Percentiles rank a stretch among this genome's conserved stretches.
These are phyloP conservation scores for Daedaleopsis nitida DNA, from an alignment of 768 basidiomycete genomes.

Conservation along the genomic window DNA sequence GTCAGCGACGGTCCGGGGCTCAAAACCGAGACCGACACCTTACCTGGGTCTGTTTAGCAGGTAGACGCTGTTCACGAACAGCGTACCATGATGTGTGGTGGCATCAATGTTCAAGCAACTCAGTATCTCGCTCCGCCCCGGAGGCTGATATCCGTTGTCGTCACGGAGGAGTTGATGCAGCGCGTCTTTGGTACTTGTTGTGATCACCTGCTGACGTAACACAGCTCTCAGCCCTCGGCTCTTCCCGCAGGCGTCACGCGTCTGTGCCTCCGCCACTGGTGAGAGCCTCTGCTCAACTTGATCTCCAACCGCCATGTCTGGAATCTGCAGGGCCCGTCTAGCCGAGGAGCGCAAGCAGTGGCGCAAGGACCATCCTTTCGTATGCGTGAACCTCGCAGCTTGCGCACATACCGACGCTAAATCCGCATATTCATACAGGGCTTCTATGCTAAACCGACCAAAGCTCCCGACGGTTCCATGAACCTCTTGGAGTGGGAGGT, in stretches of 20 bases:
- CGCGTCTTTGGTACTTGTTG: too few relatives aligned
- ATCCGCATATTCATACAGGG: conserved; percentile 54
- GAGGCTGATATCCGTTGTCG: too few relatives aligned
- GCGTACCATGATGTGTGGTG: too few relatives aligned
- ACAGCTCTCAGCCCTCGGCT: conserved; percentile 2
- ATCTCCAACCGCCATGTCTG: conserved; percentile 59
- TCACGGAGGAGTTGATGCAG: too few relatives aligned
- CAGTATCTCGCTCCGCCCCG: too few relatives aligned
- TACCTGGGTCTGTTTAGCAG: background rate
- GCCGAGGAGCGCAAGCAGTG: conserved; percentile 98
- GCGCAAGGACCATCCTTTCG: conserved; percentile 98
- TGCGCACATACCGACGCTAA: background rate
- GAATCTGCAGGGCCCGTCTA: conserved; percentile 90
- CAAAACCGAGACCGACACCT: background rate
- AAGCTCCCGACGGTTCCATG: conserved; percentile 89
- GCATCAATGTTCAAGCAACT: too few relatives aligned
- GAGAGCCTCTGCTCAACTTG: conserved; percentile 10
- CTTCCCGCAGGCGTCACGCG: conserved; percentile 9
- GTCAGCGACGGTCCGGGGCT: background rate
- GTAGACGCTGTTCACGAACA: too few relatives aligned
- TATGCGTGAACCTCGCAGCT: conserved; percentile 45
- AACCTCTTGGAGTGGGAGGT: conserved; percentile 99
- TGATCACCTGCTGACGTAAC: conserved; percentile 8
- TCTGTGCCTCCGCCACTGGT: conserved; percentile 11
- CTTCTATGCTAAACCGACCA: conserved; percentile 94